These are phyloP conservation scores for Phytopythium litorale DNA, from an alignment of 352 stramenopile species.

Conservation along the genomic window DNA sequence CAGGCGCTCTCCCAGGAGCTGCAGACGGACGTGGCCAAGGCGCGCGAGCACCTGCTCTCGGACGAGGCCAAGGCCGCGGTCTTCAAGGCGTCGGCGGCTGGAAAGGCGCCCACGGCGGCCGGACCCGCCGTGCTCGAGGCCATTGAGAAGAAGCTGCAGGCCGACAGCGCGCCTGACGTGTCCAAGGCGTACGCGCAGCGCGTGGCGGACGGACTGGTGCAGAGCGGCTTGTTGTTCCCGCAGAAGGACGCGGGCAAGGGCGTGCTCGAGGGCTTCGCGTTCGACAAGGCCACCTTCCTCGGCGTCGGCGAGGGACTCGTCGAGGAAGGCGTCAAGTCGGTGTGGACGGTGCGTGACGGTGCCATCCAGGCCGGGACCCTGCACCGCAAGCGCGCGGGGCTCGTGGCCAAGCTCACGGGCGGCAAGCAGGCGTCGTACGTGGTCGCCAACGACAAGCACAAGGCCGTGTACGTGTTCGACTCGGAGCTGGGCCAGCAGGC, in stretches of 20 bases:
- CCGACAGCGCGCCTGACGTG: conserved; percentile 7
- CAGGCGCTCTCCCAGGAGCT: conserved; percentile 20
- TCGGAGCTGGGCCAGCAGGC: conserved; percentile 20
- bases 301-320: conserved; percentile 15
- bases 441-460: conserved; percentile 20
- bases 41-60: conserved; percentile 14
- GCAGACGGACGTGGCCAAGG: conserved; percentile 12
- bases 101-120: conserved; percentile 19
- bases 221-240: conserved; percentile 27
- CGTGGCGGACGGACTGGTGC: conserved; percentile 25
- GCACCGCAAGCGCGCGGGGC: conserved; percentile 19
- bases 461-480: conserved; percentile 25
- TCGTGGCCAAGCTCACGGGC: conserved; percentile 21
- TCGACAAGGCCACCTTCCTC: conserved; percentile 19
- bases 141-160: conserved; percentile 18
- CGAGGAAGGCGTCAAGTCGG: conserved; percentile 10
- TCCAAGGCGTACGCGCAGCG: conserved; percentile 12
- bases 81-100: conserved; percentile 8
- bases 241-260: conserved; percentile 12
- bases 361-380: conserved; percentile 27
- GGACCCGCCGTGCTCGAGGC: conserved; percentile 16
- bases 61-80: conserved; percentile 14
- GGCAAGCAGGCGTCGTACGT: conserved; percentile 20
- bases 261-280: conserved; percentile 17
- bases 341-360: conserved; percentile 29